Evolutionary conservation across 306 rosid genomes (phyloP), one percentile per base, ranked within the genome.

Genomic region (Aeschynomene evenia): DNA sequence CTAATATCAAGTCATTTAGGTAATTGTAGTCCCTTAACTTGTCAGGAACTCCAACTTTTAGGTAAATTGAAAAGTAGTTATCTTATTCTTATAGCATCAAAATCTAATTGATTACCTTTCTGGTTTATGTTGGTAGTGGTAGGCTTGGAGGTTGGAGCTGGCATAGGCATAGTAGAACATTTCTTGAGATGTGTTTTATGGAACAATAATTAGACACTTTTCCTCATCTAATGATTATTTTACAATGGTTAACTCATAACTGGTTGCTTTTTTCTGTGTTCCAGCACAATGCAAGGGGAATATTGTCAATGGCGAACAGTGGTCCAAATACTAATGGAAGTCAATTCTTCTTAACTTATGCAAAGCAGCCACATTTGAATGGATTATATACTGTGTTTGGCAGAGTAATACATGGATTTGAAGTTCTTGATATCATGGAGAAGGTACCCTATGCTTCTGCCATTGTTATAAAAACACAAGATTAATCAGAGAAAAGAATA

Each of bases 301-400:
- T 91, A 5, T 45, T 94, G 71, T 57, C 97, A 12, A 94, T 91
- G 99, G 99, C 96, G 6, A 94, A 94, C 64, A 91, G 97, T 73
- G 97, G 97, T 68, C 97, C 96, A 19, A 94, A 91, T 71, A 94
- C 97, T n/a, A 94, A 91, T 60, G 95, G 97, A 63, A 94, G 99
- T 59, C 99, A 87, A 75, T 94, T 94, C 87, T 94, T 91, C 80
- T 21, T 88, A 65, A 29, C 64, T 40, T 94, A 87, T 39, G 99
- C 92, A 14, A 94, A 94, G 71, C 96, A 87, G 73, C 97, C 99
- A 15, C 99, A 94, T 84, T 79, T 91, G 58, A 94, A 94, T 77
- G 95, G 97, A 20, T 54, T 84, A 51, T 88, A 94, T 71, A 91
- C 97, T 15, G 81, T 91, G 54, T 91, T 94, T 80, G 99, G 99